These are phyloP conservation scores for Fusarium musae DNA, from an alignment of 2,329 filamentous ascomycete species.

Conservation along the genomic window DNA sequence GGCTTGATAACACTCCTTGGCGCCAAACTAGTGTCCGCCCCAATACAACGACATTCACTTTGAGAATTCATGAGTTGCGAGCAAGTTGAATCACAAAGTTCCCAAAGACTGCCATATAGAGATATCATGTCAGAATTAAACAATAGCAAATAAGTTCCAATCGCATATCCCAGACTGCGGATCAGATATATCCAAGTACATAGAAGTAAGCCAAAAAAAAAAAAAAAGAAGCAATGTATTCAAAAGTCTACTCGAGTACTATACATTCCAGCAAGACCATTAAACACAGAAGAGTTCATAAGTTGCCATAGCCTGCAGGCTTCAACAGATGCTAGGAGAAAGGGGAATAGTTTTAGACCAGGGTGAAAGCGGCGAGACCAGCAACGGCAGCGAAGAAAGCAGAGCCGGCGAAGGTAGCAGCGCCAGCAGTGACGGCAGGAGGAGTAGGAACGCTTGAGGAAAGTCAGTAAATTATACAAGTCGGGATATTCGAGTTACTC, in stretches of 20 bases:
- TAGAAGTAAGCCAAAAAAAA: conserved; percentile 40
- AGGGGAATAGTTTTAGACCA: conserved; percentile 62
- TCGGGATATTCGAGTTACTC: conserved; percentile 28
- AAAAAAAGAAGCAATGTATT: conserved; percentile 48
- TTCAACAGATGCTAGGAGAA: conserved; percentile 50
- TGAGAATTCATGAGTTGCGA: background rate
- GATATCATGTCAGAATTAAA: background rate
- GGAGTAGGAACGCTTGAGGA: conserved; percentile 33
- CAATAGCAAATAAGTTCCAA: conserved; percentile 11
- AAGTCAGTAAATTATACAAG: conserved; percentile 26
- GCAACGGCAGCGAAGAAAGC: conserved; percentile 64
- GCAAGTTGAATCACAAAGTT: background rate
- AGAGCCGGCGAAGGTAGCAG: conserved; percentile 64
- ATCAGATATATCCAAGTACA: conserved; percentile 59
- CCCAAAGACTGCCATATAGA: background rate
- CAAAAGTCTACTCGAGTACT: conserved; percentile 52
- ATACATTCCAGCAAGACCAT: conserved; percentile 51
- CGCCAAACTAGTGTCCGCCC: background rate
- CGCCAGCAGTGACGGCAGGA: conserved; percentile 61
- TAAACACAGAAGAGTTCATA: conserved; percentile 49
- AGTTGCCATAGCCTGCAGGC: conserved; percentile 55
- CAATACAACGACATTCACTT: conserved; percentile 1
- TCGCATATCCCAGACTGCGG: conserved; percentile 42
- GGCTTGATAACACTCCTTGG: conserved; percentile 17
- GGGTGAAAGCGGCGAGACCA: conserved; percentile 64